phyloP scores from a whole-genome alignment of 768 basidiomycete genomes.

The Rhodotorula babjevae region DNA sequence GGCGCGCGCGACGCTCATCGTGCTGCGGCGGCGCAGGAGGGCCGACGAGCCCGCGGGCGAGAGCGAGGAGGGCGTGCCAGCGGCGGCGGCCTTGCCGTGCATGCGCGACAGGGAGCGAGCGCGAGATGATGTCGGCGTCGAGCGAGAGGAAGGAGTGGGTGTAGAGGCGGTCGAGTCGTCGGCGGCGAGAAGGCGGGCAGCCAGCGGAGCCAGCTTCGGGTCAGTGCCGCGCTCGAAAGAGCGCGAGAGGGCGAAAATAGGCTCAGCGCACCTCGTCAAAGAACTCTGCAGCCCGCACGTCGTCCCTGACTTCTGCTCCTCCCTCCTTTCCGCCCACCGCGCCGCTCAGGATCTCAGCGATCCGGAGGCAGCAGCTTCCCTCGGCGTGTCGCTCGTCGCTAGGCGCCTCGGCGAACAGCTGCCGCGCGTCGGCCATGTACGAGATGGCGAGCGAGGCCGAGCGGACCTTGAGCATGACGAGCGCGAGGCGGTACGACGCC shows the following conservation, averaged over 20 bases:
- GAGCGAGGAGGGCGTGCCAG: not conserved
- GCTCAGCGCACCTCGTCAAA: conserved; percentile 5
- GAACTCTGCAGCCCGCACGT: not conserved
- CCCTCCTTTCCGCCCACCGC: not conserved
- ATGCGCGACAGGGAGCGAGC: not conserved
- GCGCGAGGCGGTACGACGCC: conserved; percentile 19
- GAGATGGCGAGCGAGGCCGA: conserved; percentile 8
- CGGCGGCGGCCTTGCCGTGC: not conserved
- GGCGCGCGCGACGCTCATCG: not conserved
- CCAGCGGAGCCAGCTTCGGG: not conserved
- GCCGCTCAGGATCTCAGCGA: conserved; percentile 8
- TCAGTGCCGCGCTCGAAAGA: not conserved
- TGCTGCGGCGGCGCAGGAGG: not conserved
- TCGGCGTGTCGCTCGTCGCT: conserved; percentile 11
- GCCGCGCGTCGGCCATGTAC: conserved; percentile 20
- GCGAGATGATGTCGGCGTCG: too few relatives aligned
- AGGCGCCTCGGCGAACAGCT: conserved; percentile 9
- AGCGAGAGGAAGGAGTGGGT: not conserved
- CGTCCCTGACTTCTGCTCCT: not conserved
- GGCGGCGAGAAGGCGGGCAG: not conserved
- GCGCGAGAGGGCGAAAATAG: not conserved
- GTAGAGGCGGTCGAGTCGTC: not conserved
- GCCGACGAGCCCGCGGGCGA: not conserved
- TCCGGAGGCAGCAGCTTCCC: conserved; percentile 14
- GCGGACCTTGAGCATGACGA: conserved; percentile 31